Conservation (phyloP, 1,284 basidiomycete genomes). For the Mycena sp. region DNA sequence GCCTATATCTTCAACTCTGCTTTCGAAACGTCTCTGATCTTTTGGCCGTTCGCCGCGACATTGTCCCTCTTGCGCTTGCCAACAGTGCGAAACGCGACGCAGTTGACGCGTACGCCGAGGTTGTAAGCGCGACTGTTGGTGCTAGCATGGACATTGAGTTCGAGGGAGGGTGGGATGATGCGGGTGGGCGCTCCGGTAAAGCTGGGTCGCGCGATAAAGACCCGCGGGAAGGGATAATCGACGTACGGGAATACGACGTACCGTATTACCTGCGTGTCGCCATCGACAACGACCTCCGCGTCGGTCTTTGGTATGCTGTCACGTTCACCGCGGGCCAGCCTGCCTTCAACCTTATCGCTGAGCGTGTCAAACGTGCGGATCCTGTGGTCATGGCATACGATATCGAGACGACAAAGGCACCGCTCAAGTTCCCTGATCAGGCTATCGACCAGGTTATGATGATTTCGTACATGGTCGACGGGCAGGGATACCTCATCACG, state of each 20-base stretch:
- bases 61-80: constrained; percentile 89
- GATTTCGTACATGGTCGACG: constrained; percentile 99
- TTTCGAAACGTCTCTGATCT: constrained; percentile 96
- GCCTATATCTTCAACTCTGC: constrained; percentile 88
- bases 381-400: constrained; percentile 99
- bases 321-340: constrained; percentile 87
- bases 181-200: constrained; percentile 48
- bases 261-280: constrained; percentile 98
- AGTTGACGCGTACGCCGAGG: constrained; percentile 97
- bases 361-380: constrained; percentile 97
- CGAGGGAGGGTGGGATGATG: constrained; percentile 73
- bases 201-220: constrained; percentile 68
- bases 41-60: constrained; percentile 86
- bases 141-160: constrained; percentile 72
- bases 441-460: constrained; percentile 99
- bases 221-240: constrained; percentile 91
- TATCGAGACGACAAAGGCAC: constrained; percentile 99
- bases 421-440: constrained; percentile 98
- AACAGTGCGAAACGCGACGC: constrained; percentile 96
- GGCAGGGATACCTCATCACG: constrained; percentile 97
- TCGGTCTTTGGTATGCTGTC: constrained; percentile 97
- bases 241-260: constrained; percentile 96
- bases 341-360: constrained; percentile 75
- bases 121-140: constrained; percentile 82
- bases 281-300: constrained; percentile 97